These are phyloP conservation scores for Paecilomyces sp. DNA, from an alignment of 2,329 filamentous ascomycete genomes.

Conservation along the genomic window DNA sequence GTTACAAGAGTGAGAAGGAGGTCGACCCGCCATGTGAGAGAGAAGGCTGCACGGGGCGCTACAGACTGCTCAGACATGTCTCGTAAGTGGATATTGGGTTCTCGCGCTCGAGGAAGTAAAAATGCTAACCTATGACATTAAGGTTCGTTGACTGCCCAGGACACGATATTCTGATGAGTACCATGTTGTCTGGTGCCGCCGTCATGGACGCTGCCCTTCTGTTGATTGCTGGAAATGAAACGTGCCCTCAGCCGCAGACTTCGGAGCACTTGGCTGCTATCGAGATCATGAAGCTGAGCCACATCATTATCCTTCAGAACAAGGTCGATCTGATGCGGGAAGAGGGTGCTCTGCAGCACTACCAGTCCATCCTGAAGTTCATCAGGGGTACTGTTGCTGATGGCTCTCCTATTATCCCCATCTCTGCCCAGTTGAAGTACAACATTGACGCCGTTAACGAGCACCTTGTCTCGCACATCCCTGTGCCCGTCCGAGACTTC, in stretches of 20 bases:
- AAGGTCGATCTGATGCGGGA: constrained; percentile 98
- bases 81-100: constrained; percentile 56
- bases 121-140: constrained; percentile 18
- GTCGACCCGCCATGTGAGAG: constrained; percentile 93
- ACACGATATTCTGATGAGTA: constrained; percentile 99
- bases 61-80: constrained; percentile 82
- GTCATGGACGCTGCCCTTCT: constrained; percentile 99
- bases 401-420: constrained; percentile 91
- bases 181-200: constrained; percentile 97
- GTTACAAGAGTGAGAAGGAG: constrained; percentile 98
- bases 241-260: constrained; percentile 95
- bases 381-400: constrained; percentile 95
- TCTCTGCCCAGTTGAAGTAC: constrained; percentile 96
- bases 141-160: constrained; percentile 98
- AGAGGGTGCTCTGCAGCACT: constrained; percentile 87
- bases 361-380: constrained; percentile 96
- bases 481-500: constrained; percentile 86
- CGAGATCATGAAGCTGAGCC: constrained; percentile 99
- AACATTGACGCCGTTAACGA: constrained; percentile 99
- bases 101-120: background rate
- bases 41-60: constrained; percentile 81
- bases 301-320: constrained; percentile 99
- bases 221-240: constrained; percentile 96
- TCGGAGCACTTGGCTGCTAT: constrained; percentile 98
- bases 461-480: constrained; percentile 89